Percentiles rank a stretch among this genome's conserved stretches.
phyloP scores from a whole-genome alignment of 495 filamentous ascomycete genomes.

The Cladorrhinum samala region DNA sequence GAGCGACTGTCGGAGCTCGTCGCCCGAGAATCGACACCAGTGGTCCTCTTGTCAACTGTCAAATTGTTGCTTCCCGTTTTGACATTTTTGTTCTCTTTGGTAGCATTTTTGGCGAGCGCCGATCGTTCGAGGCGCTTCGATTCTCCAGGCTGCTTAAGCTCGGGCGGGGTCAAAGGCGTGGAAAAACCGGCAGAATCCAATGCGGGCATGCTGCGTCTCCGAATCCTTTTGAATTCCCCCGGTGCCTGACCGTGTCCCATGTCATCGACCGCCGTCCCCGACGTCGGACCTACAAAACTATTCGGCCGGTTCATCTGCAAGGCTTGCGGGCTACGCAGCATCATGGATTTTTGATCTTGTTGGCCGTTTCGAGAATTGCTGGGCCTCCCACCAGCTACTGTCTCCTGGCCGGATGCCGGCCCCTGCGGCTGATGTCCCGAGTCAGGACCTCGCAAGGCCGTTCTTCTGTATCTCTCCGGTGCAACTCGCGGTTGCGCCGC shows the following conservation, averaged over 20 bases:
- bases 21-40: slow-evolving; percentile 26
- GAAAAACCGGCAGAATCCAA: slow-evolving; percentile 60
- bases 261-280: slow-evolving; percentile 45
- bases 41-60: slow-evolving; percentile 14
- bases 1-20: slow-evolving; percentile 41
- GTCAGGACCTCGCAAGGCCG: slow-evolving; percentile 38
- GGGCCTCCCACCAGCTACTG: slow-evolving; percentile 36
- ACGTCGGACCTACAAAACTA: slow-evolving; percentile 35
- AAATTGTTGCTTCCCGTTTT: slow-evolving; percentile 15
- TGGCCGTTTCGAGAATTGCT: slow-evolving; percentile 29
- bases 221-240: slow-evolving; percentile 68
- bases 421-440: slow-evolving; percentile 29
- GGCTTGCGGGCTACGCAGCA: slow-evolving; percentile 24
- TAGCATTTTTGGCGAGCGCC: slow-evolving; percentile 26
- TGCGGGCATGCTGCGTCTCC: slow-evolving; percentile 76
- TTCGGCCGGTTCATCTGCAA: slow-evolving; percentile 35
- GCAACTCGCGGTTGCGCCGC: slow-evolving; percentile 36
- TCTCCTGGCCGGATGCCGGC: slow-evolving; percentile 10
- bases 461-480: slow-evolving; percentile 51
- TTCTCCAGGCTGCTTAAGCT: slow-evolving; percentile 34
- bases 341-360: slow-evolving; percentile 23
- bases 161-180: slow-evolving; percentile 34
- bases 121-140: slow-evolving; percentile 31
- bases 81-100: slow-evolving; percentile 32
- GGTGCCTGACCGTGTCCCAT: slow-evolving; percentile 40